Conservation (phyloP, 169 alveolate genomes). For the Perkinsus olseni region DNA sequence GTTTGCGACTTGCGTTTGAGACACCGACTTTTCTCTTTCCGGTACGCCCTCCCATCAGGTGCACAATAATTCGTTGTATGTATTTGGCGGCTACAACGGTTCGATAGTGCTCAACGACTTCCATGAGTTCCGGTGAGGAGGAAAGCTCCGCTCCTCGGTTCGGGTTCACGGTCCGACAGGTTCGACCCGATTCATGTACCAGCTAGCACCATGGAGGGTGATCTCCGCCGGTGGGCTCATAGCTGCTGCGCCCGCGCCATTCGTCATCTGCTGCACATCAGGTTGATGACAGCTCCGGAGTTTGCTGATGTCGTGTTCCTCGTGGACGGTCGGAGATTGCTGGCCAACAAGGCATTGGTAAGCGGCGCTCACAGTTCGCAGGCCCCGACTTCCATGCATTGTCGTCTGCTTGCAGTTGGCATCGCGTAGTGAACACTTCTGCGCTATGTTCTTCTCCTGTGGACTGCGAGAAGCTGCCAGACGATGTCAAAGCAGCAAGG, state of each 20-base stretch:
- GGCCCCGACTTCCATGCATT: background rate
- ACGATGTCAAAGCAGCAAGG: too few species aligned
- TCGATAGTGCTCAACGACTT: conserved; percentile 56
- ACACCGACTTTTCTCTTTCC: too few species aligned
- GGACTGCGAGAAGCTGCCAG: conserved; percentile 35
- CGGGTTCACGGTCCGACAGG: too few species aligned
- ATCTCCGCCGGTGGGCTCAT: too few species aligned
- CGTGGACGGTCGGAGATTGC: conserved; percentile 8
- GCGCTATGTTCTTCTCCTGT: conserved; percentile 36
- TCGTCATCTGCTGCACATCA: too few species aligned
- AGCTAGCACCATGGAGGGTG: too few species aligned
- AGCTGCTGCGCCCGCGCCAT: too few species aligned
- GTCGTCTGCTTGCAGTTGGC: background rate
- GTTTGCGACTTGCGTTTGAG: background rate
- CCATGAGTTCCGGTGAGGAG: conserved; percentile 41
- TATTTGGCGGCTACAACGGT: conserved; percentile 67
- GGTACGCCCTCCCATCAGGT: too few species aligned
- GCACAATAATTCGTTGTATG: conserved; percentile 46
- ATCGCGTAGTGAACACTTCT: conserved; percentile 30
- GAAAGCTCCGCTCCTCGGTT: too few species aligned
- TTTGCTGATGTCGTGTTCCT: conserved; percentile 6
- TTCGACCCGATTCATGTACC: too few species aligned
- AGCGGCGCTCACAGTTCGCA: background rate
- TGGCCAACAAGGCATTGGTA: too few species aligned
- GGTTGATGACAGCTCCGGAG: too few species aligned